Conservation (phyloP, 768 basidiomycete genomes). For the Naematelia encephala region DNA sequence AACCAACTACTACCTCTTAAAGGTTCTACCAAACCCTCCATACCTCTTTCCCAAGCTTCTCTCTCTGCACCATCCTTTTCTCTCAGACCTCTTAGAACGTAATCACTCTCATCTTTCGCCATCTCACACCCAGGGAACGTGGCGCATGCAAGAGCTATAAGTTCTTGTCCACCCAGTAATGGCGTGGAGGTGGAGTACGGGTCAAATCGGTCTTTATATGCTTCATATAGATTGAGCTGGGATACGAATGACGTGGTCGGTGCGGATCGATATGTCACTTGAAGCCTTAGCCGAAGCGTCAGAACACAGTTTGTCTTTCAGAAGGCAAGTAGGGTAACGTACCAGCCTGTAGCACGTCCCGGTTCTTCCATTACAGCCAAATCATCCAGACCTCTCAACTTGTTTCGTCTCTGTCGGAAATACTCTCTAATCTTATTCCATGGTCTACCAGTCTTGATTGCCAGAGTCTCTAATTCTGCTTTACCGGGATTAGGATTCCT, state of each 20-base stretch:
- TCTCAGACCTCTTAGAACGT: slow-evolving; percentile 36
- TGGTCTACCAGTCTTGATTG: slow-evolving; percentile 34
- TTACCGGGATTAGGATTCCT: slow-evolving; percentile 39
- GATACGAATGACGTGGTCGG: slow-evolving; percentile 16
- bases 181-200: slow-evolving; percentile 29
- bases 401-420: slow-evolving; percentile 44
- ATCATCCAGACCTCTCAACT: slow-evolving; percentile 38
- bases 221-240: slow-evolving; percentile 37
- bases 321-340: slow-evolving; percentile 6
- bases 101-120: slow-evolving; percentile 39
- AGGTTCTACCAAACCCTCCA: slow-evolving; percentile 41
- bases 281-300: slow-evolving; percentile 25
- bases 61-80: slow-evolving; percentile 28
- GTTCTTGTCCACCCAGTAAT: slow-evolving; percentile 37
- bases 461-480: slow-evolving; percentile 28
- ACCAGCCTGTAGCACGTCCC: slow-evolving; percentile 41
- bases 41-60: slow-evolving; percentile 14
- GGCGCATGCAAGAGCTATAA: slow-evolving; percentile 41
- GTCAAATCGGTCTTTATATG: slow-evolving; percentile 39
- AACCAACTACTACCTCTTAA: slow-evolving; percentile 41
- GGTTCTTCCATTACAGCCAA: slow-evolving; percentile 41
- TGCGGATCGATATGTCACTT: slow-evolving; percentile 36
- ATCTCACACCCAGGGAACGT: slow-evolving; percentile 41
- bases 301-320: neutral
- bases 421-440: slow-evolving; percentile 44